Evolutionary conservation across 2,329 filamentous ascomycete species (phyloP).

Genomic region (Stromatinia cepivora): DNA sequence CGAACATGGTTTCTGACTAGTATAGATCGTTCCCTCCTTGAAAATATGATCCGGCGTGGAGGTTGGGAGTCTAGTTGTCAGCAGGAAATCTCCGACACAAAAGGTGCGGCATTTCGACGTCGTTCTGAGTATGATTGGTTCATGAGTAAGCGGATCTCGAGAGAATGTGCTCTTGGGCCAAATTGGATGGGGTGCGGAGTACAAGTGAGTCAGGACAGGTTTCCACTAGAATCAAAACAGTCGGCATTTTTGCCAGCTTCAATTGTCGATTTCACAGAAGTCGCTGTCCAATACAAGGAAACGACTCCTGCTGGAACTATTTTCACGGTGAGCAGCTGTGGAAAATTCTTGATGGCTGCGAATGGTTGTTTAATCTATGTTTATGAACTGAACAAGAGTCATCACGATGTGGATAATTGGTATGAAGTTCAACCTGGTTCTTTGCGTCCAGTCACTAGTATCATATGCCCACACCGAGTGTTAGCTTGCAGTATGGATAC

Average conservation of each 20-base stretch:
- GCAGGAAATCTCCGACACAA: constrained; percentile 15
- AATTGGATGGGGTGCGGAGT: constrained; percentile 38
- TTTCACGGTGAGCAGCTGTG: constrained; percentile 55
- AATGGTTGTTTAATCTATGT: constrained; percentile 56
- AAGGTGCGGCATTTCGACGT: constrained; percentile 22
- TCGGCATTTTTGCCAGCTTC: constrained; percentile 42
- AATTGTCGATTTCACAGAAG: constrained; percentile 43
- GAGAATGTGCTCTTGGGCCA: constrained; percentile 45
- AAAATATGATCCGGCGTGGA: constrained; percentile 54
- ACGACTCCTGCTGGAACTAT: constrained; percentile 32
- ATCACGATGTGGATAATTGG: constrained; percentile 12
- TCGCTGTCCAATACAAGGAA: constrained; percentile 37
- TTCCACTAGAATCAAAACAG: constrained; percentile 10
- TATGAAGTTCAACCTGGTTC: constrained; percentile 32
- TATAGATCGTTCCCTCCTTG: constrained; percentile 52
- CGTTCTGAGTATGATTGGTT: constrained; percentile 37
- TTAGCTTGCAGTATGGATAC: constrained; percentile 64
- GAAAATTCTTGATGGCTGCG: constrained; percentile 57
- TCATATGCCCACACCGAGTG: constrained; percentile 58
- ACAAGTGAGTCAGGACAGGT: neutral
- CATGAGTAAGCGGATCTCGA: constrained; percentile 47
- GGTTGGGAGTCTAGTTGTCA: constrained; percentile 53
- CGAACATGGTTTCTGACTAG: constrained; percentile 59
- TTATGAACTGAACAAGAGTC: constrained; percentile 46
- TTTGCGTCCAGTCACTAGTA: constrained; percentile 50